Percentiles rank a stretch among this genome's conserved stretches.
Evolutionary conservation across 331 rosid species (phyloP).

Genomic region (Prunus yedoensis): DNA sequence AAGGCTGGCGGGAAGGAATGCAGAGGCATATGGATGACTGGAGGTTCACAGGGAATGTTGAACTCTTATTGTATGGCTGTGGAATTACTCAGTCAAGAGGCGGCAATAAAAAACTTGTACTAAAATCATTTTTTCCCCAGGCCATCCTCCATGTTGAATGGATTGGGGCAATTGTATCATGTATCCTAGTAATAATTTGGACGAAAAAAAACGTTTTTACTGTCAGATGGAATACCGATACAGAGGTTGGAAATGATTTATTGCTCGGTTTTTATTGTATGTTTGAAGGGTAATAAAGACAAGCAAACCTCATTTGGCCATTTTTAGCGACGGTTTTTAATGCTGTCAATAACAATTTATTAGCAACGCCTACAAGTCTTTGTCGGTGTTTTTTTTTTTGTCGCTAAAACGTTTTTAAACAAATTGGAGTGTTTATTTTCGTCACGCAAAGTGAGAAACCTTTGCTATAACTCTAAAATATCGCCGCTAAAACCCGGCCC

Average conservation of each 20-base stretch:
- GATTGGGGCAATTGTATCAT: not conserved
- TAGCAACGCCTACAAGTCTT: too few relatives aligned
- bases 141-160: not conserved
- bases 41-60: slow-evolving; percentile 83
- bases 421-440: accelerated
- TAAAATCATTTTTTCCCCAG: not conserved
- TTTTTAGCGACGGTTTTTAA: not conserved
- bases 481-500: not conserved
- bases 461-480: not conserved
- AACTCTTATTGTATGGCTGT: slow-evolving; percentile 75
- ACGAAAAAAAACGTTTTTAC: too few relatives aligned
- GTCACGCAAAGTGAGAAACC: not conserved
- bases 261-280: not conserved
- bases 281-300: accelerated
- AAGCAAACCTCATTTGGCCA: accelerated
- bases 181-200: not conserved
- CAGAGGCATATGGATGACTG: slow-evolving; percentile 47
- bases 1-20: slow-evolving; percentile 64
- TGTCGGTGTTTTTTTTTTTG: not conserved
- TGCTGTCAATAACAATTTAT: too few relatives aligned
- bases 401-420: not conserved
- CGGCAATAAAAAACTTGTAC: not conserved
- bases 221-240: not conserved
- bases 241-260: not conserved
- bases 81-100: slow-evolving; percentile 57